Base-by-base conservation (phyloP, 1,284 basidiomycete genomes). In the Sanguinoderma infundibulare region DNA sequence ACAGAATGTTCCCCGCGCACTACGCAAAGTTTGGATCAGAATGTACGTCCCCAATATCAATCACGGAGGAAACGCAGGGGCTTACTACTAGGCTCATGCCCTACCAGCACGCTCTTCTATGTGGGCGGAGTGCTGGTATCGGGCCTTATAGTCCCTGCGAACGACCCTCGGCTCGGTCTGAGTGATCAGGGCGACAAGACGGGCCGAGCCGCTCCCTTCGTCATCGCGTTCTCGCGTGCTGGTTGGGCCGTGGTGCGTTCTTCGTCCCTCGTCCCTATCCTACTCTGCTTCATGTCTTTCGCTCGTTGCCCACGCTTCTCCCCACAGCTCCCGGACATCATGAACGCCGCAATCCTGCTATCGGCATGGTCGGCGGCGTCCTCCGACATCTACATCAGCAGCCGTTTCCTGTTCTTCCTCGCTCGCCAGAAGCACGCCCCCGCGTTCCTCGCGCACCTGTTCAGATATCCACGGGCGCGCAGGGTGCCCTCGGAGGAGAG, bases 301-400 rank as follows among this genome's bases (percentile, higher is more conserved):
- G n/a, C 8, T 32, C 14, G 20, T 17, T 15, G 0, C 28, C 4
- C 15, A 12, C 22, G 2, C 3, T 15, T 5, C 17, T 17, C 5
- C 59, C 1, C 39, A 6, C 55, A 73, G 72, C 77, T 95, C 3
- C 90, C 92, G 2, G 46, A 70, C 35, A 59, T 79, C 50, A 71
- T 81, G 65, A 81, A 79, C 66, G 79, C 75, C 22, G 70, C 70
- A 10, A 73, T 83, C 34, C 68, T 82, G 34, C 70, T 81, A 5
- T 83, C 80, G 1, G 83, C 83, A n/a, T 83, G 79, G 77, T 84
- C 81, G 8, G 82, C 84, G 20, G 83, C 81, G 10, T 78, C 79
- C 36, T 79, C 80, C 44, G 83, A 83, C 71, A 73, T 86, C 44
- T 85, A 82, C 75, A 81, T 81, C 64, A 78, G 79, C 55, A 80